Evolutionary conservation across 345 rosid species (phyloP).

Genomic region (Bruguiera parviflora): DNA sequence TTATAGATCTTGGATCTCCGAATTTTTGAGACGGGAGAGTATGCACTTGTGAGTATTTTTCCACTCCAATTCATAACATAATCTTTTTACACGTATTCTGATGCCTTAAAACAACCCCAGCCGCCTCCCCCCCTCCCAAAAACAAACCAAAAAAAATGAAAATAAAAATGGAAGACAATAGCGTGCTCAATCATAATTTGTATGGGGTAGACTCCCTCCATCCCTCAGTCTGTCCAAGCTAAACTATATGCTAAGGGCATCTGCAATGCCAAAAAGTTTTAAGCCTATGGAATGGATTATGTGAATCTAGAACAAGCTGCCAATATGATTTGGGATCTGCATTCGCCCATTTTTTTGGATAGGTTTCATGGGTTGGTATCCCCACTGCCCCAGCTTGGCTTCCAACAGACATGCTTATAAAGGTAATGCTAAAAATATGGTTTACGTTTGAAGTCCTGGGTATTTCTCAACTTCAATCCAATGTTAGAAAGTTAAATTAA

Average conservation of each 20-base stretch:
- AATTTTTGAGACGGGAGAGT: conserved; percentile 85
- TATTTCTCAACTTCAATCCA: neutral
- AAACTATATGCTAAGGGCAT: neutral
- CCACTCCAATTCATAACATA: no score
- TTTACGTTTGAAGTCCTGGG: neutral
- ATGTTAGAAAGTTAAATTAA: no score
- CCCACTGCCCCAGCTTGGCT: conserved; percentile 98
- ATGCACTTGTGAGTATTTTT: conserved; percentile 74
- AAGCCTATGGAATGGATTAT: neutral
- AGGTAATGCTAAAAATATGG: conserved; percentile 36
- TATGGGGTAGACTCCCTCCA: no score
- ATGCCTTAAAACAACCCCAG: no score
- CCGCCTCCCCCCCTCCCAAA: no score
- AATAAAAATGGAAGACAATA: no score
- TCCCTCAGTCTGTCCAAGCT: no score
- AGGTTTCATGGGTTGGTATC: conserved; percentile 92
- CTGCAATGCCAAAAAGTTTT: neutral
- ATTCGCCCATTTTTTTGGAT: neutral
- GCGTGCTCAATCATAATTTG: no score
- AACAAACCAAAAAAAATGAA: no score
- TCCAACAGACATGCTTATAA: conserved; percentile 87
- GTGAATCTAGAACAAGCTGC: neutral
- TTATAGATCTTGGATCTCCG: conserved; percentile 70
- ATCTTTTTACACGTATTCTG: no score
- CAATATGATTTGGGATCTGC: neutral